Base-by-base conservation (phyloP, 495 filamentous ascomycete species). In the Penicillium canescens region DNA sequence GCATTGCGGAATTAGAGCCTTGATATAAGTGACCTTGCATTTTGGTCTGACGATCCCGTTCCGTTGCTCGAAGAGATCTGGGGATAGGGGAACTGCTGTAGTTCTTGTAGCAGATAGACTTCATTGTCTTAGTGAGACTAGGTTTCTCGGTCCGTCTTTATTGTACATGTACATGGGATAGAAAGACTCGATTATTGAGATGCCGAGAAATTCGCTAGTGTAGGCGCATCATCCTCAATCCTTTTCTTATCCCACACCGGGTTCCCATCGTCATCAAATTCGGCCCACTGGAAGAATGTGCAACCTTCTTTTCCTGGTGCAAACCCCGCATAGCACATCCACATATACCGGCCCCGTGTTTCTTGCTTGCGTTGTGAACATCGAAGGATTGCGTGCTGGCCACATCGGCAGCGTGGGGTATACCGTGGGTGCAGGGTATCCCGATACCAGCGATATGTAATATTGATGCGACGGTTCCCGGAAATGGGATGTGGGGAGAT, bases 401-500 rank as follows among this genome's bases (percentile, higher is more conserved):
- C 78, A 61, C 92, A 96, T 41, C 77, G 78, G 62, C 86, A 88
- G 21, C 70, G 66, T 3, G 78, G 80, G 0, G 72, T 79, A 52
- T 76, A 62, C 21, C 79, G 82, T 3, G 94, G 92, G 59, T 92
- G 86, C 11, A 97, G 79, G 34, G 75, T 83, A 14, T 82, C 74
- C 16, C 87, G 84, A 65, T 95, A 98, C 70, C 88, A 85, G 10
- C 94, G 88, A 72, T 96, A 98, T 3, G 93, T 98, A 61, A 98
- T 79, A 67, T 97, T 98, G 57, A 98, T 91, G 37, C 94, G 79
- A 40, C 82, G 79, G 56, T 84, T 90, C 1, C 88, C 88, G 0
- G 92, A 76, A 2, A 97, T 54, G 0, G 92, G 89, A 69, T 98
- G 94, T 11, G 87, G 88, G 50, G 88, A 86, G 42, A 96, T 86